Base-by-base conservation (phyloP, 192 early-diverging fungal genomes). In the Dissophora globulifera region DNA sequence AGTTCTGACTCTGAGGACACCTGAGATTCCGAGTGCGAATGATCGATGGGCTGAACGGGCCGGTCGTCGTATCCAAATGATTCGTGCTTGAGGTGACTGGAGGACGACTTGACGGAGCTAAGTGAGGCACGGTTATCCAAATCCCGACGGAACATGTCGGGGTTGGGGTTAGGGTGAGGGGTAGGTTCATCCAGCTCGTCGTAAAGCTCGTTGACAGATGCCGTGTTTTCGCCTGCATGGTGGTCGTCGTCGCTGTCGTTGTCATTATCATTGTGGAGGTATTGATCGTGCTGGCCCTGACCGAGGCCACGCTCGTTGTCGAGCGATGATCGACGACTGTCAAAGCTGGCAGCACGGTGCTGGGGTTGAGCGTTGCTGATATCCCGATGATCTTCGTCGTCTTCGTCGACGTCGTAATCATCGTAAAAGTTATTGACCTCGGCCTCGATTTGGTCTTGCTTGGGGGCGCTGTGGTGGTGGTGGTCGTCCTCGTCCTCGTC, bases 51-150 rank as follows among this genome's bases (percentile, higher is more conserved):
- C 20, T 43, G 48, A 19, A 33, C 51, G 16, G 59, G 53, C 11
- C 58, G 35, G 4, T 62, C 47, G 5, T 79, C 58, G 35, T 79
- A 71, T 12, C 67, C 69, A 45, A 69, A 69, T 0, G 62, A 71
- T 27, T 70, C 68, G 27, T 69, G 78, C 67, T 79, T 79, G 1
- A 29, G 43, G 31, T 69, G 57, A 41, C 67, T 79, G 17, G 78
- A 55, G 56, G 20, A 60, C 0, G 78, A 70, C 54, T 70, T 65
- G 25, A 55, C 78, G 57, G 78, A 71, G 41, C 38, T 27, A 47
- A 79, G 25, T 15, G 78, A 71, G 47, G 50, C 58, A 3, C 78
- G 78, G 45, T 55, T 22, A 30, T 68, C 30, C 0, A 25, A 27
- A 11, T 23, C 52, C 13, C 51, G 33, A 19, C 25, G 50, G 50